Evolutionary conservation across 2,329 filamentous ascomycete species (phyloP), one percentile per base, ranked within the genome.

Genomic region (Tolypocladium tundrense): DNA sequence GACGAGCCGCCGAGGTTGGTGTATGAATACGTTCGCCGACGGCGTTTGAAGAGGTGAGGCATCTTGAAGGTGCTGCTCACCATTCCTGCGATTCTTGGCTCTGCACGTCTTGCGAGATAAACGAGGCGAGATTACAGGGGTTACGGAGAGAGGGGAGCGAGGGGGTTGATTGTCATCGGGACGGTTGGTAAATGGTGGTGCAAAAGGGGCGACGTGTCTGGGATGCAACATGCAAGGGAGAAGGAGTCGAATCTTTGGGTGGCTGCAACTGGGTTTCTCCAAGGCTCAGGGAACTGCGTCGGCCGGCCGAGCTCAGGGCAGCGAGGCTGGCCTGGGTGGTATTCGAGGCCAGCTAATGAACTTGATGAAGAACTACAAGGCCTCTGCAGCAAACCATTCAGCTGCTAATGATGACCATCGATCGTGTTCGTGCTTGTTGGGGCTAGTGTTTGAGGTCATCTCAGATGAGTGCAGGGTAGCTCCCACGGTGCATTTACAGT

Each of bases 21-120:
- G 67, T 68, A 68, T 60, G 64, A 68, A 61, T 65, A 68, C 10
- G 57, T 64, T 59, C 63, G 62, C 60, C 61, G 57, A 59, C 54
- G 53, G 56, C 51, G 54, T 48, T 48, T 43, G 54, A 54, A 54
- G 24, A 11, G 35, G 37, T 31, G 14, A n/a, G 16, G 52, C 35
- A 41, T 54, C 52, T 41, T 41, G 52, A 54, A 24, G 52, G 52
- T 41, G 52, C 37, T 54, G 52, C 37, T 50, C 10, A n/a, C 40
- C 52, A 16, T 21, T 27, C 19, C 21, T 35, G 16, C 52, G 33
- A 39, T 54, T 48, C 8, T 33, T n/a, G 39, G 21, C 42, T 41
- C 41, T 41, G 51, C 51, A 27, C 48, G 51, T 54, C 41, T 57
- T 31, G 56, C 33, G 21, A 33, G 24, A n/a, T 31, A 8, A 19